Conservation (phyloP, 2,329 filamentous ascomycete genomes). For the Coleophoma crateriformis region DNA sequence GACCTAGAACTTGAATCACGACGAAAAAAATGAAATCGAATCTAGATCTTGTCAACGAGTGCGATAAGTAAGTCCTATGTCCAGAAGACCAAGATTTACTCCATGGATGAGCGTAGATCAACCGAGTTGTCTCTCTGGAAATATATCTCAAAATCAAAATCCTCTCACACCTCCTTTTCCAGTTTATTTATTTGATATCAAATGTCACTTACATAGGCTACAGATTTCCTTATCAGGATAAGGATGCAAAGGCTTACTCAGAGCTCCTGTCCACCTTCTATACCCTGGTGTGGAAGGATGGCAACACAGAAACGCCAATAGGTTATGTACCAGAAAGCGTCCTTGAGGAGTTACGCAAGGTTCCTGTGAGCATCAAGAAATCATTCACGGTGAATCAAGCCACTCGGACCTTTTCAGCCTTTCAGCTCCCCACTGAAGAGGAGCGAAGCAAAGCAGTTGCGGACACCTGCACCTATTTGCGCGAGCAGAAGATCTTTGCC, state of each 20-base stretch:
- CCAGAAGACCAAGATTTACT: too few relatives aligned
- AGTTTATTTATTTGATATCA: constrained; percentile 1
- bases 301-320: constrained; percentile 55
- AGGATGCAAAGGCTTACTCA: constrained; percentile 49
- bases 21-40: constrained; percentile 26
- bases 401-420: constrained; percentile 58
- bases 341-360: constrained; percentile 39
- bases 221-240: constrained; percentile 74
- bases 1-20: neutral
- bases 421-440: constrained; percentile 50
- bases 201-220: neutral
- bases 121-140: too few relatives aligned
- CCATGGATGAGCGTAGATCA: too few relatives aligned
- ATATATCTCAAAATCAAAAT: neutral
- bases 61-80: constrained; percentile 43
- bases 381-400: constrained; percentile 55
- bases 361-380: constrained; percentile 45
- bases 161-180: neutral
- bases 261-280: constrained; percentile 56
- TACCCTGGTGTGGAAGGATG: constrained; percentile 59
- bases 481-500: constrained; percentile 64
- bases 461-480: constrained; percentile 61
- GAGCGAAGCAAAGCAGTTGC: constrained; percentile 54
- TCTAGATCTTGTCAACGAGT: constrained; percentile 47
- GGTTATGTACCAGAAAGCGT: constrained; percentile 53